Conservation (phyloP, 2,329 filamentous ascomycete genomes). For the Dothideomycetes sp. region DNA sequence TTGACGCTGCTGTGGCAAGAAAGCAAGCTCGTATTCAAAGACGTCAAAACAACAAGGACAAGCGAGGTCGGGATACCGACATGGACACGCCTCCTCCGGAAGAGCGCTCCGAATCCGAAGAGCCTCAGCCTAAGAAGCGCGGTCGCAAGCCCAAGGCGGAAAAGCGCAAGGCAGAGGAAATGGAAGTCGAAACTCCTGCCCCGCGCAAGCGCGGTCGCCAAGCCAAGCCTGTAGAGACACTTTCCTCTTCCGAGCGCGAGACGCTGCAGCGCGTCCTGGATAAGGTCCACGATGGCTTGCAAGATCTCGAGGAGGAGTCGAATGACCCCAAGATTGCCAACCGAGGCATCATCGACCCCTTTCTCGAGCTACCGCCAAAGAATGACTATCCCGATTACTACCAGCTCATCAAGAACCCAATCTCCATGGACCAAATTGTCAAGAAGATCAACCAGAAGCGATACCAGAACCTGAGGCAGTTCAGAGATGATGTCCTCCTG, state of each 20-base stretch:
- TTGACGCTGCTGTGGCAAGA: constrained; percentile 83
- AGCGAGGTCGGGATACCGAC: constrained; percentile 36
- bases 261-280: constrained; percentile 72
- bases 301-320: constrained; percentile 74
- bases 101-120: constrained; percentile 78
- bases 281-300: constrained; percentile 65
- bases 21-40: constrained; percentile 79
- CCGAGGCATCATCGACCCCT: constrained; percentile 83
- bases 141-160: constrained; percentile 69
- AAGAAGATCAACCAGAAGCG: constrained; percentile 94
- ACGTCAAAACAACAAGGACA: constrained; percentile 64
- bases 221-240: constrained; percentile 53
- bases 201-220: constrained; percentile 65
- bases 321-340: constrained; percentile 44
- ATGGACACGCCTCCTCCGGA: constrained; percentile 64
- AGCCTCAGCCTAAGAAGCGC: constrained; percentile 59
- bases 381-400: constrained; percentile 93
- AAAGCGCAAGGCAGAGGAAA: constrained; percentile 78
- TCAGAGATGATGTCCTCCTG: constrained; percentile 71
- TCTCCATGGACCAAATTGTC: constrained; percentile 92
- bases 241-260: constrained; percentile 59
- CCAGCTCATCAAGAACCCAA: constrained; percentile 79
- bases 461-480: constrained; percentile 69
- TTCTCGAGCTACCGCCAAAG: constrained; percentile 82
- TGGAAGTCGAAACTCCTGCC: constrained; percentile 65